Conservation (phyloP, 1,284 basidiomycete species). For the Neolentinus lepideus region DNA sequence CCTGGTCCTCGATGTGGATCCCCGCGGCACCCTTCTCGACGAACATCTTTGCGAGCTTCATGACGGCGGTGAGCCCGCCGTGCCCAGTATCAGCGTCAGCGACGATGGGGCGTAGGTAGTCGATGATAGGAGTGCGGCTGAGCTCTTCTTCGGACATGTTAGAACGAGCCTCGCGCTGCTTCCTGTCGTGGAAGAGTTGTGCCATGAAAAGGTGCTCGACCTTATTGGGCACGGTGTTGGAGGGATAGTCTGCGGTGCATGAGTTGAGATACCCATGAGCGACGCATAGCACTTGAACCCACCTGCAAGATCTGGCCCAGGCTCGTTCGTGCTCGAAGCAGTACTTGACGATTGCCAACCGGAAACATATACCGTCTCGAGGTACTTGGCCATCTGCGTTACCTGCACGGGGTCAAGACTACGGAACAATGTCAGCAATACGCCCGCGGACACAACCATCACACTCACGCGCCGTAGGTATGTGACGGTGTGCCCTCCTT, state of each 20-base stretch:
- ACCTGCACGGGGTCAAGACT: constrained; percentile 96
- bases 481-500: constrained; percentile 75
- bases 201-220: constrained; percentile 86
- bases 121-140: constrained; percentile 50
- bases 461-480: constrained; percentile 94
- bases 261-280: constrained; percentile 2
- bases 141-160: constrained; percentile 70
- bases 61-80: constrained; percentile 55
- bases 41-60: constrained; percentile 76
- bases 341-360: constrained; percentile 97
- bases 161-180: constrained; percentile 75
- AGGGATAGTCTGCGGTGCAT: constrained; percentile 69
- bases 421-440: constrained; percentile 1
- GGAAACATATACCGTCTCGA: constrained; percentile 97
- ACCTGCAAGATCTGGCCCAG: constrained; percentile 97
- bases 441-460: background rate
- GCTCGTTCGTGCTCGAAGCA: constrained; percentile 87
- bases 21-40: constrained; percentile 70
- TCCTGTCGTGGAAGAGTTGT: constrained; percentile 85
- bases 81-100: constrained; percentile 67
- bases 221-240: constrained; percentile 91
- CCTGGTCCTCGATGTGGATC: constrained; percentile 79
- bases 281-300: constrained; percentile 14
- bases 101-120: constrained; percentile 63
- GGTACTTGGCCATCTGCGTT: constrained; percentile 98